Base-by-base conservation (phyloP, 2,329 filamentous ascomycete genomes). In the Cadophora luteo-olivacea region DNA sequence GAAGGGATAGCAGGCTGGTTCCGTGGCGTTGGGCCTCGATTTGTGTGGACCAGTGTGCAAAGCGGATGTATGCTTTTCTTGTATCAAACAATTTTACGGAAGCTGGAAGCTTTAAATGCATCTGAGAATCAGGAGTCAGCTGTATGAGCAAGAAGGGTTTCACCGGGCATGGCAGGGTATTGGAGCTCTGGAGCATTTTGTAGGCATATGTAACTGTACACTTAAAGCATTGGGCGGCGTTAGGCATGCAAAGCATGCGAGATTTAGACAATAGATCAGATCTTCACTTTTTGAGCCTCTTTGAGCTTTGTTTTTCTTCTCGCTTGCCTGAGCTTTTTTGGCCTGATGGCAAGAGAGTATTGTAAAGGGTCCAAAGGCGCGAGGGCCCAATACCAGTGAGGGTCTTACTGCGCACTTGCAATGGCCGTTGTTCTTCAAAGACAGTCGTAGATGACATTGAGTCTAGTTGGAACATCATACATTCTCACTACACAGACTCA, bases 31-130 rank as follows among this genome's bases (percentile, higher is more conserved):
- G 95, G 95, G 0, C 96, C 96, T 1, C 88, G 96, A 65, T 91
- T 91, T 67, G 93, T 98, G 16, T 99, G 96, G 96, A 99, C 96
- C 25, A 97, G 95, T 77, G 93, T 98, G 68, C 96, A 99, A 83
- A 97, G 92, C 77, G 92, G 94, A 52, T 97, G 93, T 73, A 98
- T 98, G 95, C 84, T 98, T 78, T 94, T 98, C 75, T 84, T 97
- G 79, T 98, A 98, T 80, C 95, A 98, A 82, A 91, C 90, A 69
- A 84, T 98, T 66, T 82, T 98, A 77, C 90, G 91, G 76, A 88
- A 90, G 80, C 86, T 98, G 73, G 91, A 94, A 67, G 73, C 80
- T 51, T 81, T 82, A 45, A 62, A 67, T 61, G 38, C 68, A 61
- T 58, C 65, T 33, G 65, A 63, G 25, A 69, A 68, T 51, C 64